Conservation (phyloP, 2,329 filamentous ascomycete genomes). For the Xylaria sp. region DNA sequence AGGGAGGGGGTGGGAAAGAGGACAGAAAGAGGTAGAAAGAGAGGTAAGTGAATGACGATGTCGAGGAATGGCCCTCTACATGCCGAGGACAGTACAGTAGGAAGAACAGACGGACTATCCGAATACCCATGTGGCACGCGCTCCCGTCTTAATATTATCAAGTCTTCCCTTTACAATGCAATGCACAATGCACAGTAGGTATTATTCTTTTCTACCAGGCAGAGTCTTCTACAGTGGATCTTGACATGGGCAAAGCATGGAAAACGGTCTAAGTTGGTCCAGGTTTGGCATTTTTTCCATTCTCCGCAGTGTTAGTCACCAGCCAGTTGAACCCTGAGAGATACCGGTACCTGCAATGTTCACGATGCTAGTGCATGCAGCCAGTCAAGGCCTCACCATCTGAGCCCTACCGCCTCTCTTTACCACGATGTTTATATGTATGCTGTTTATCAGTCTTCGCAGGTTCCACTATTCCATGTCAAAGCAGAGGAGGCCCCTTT, state of each 20-base stretch:
- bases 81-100: no score
- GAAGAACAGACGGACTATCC: conserved; percentile 14
- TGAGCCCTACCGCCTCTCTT: conserved; percentile 22
- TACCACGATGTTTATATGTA: neutral
- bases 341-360: conserved; percentile 10
- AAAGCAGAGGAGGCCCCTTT: conserved; percentile 8
- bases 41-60: conserved; percentile 19
- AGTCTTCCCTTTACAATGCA: conserved; percentile 6
- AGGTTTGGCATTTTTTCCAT: conserved; percentile 12
- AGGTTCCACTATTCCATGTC: neutral
- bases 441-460: conserved; percentile 6
- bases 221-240: conserved; percentile 30
- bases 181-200: conserved; percentile 8
- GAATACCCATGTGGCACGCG: conserved; percentile 10
- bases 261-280: neutral
- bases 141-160: conserved; percentile 13
- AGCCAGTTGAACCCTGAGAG: neutral
- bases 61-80: conserved; percentile 19
- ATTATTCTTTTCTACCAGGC: conserved; percentile 4
- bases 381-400: conserved; percentile 6
- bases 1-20: conserved; percentile 30
- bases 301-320: conserved; percentile 1
- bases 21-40: conserved; percentile 13
- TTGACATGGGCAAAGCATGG: conserved; percentile 10
- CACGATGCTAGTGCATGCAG: conserved; percentile 28